Evolutionary conservation across 108 stramenopile species (phyloP).

Genomic region (Cyclotella choctawhatcheeana): DNA sequence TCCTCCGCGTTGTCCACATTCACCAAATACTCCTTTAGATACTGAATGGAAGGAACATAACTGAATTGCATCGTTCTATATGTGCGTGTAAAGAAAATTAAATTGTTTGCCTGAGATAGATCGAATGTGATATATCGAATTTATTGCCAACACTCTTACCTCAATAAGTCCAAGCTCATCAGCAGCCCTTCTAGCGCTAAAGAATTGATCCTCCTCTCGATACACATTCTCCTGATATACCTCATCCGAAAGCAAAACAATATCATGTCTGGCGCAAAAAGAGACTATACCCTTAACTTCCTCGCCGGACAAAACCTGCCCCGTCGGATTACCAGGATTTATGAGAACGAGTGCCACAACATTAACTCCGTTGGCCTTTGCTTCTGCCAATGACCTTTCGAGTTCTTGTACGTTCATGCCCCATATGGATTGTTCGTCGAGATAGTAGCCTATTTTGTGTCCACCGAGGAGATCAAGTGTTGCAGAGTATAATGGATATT

Average conservation of each 20-base stretch:
- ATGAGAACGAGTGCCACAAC: slow-evolving; percentile 92
- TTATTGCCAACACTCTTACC: background rate
- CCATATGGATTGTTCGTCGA: slow-evolving; percentile 89
- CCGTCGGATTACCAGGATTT: slow-evolving; percentile 99
- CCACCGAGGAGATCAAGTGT: slow-evolving; percentile 86
- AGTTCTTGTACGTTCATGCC: slow-evolving; percentile 80
- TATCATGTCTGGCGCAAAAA: slow-evolving; percentile 84
- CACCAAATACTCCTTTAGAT: slow-evolving; percentile 94
- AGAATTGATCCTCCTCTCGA: slow-evolving; percentile 65
- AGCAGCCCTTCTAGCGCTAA: slow-evolving; percentile 85
- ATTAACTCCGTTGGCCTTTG: slow-evolving; percentile 61
- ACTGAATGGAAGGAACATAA: slow-evolving; percentile 95
- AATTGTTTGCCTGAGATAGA: no score
- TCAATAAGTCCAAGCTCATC: slow-evolving; percentile 71
- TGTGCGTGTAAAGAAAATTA: no score
- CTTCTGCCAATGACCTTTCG: slow-evolving; percentile 71
- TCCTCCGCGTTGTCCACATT: slow-evolving; percentile 97
- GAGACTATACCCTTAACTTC: slow-evolving; percentile 82
- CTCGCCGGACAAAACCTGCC: slow-evolving; percentile 78
- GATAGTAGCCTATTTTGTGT: slow-evolving; percentile 86
- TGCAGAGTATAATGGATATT: slow-evolving; percentile 97
- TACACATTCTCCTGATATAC: slow-evolving; percentile 98
- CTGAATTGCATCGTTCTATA: slow-evolving; percentile 68
- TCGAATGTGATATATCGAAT: background rate
- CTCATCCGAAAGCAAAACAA: slow-evolving; percentile 95